These are phyloP conservation scores for Alternaria viburni DNA, from an alignment of 2,329 filamentous ascomycete genomes.

Conservation along the genomic window DNA sequence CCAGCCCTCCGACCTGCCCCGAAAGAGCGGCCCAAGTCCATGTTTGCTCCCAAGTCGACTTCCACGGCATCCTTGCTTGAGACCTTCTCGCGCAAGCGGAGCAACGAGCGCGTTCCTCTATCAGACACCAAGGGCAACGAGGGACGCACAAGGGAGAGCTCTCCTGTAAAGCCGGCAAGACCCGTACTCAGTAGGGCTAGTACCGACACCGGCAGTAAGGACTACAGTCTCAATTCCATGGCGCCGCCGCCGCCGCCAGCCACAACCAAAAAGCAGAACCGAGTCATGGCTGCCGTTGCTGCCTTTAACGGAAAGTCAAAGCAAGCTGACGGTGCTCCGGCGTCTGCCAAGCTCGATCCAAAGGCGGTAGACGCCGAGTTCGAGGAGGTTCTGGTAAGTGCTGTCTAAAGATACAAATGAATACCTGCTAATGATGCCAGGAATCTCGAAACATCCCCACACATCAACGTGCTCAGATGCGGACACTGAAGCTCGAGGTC, in stretches of 20 bases:
- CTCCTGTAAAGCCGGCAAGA: slow-evolving; percentile 27
- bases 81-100: slow-evolving; percentile 47
- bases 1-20: slow-evolving; percentile 40
- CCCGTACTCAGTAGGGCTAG: slow-evolving; percentile 34
- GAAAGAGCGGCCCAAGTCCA: slow-evolving; percentile 60
- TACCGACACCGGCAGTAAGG: slow-evolving; percentile 35
- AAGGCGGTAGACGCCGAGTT: slow-evolving; percentile 68
- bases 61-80: slow-evolving; percentile 51
- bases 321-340: slow-evolving; percentile 39
- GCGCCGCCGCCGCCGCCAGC: slow-evolving; percentile 18
- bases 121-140: slow-evolving; percentile 45
- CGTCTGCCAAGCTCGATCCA: slow-evolving; percentile 52
- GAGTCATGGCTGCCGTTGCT: slow-evolving; percentile 70
- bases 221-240: slow-evolving; percentile 19
- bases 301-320: slow-evolving; percentile 63
- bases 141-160: slow-evolving; percentile 30
- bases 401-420: slow-evolving; percentile 31
- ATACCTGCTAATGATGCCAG: slow-evolving; percentile 56
- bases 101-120: slow-evolving; percentile 41
- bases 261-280: slow-evolving; percentile 52
- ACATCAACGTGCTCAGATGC: slow-evolving; percentile 93
- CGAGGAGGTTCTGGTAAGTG: slow-evolving; percentile 64
- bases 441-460: slow-evolving; percentile 93
- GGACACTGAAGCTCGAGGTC: slow-evolving; percentile 83
- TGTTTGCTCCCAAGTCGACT: slow-evolving; percentile 51